Evolutionary conservation across 805 yeast species (phyloP).

Genomic region (Yarrowia yakushimensis): DNA sequence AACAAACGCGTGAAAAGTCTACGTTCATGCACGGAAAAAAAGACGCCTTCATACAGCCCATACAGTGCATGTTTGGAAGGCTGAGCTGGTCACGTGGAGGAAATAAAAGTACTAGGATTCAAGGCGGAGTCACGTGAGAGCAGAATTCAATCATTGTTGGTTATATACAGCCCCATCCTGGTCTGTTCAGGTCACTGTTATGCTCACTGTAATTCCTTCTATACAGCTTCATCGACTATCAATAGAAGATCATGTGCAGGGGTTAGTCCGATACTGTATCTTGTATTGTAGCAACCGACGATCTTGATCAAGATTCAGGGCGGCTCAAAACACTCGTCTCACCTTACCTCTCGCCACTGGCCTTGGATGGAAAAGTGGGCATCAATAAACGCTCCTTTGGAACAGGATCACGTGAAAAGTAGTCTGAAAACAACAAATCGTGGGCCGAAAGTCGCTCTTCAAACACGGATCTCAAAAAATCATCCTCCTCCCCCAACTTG

Average conservation of each 20-base stretch:
- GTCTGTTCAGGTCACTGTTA: too few species aligned
- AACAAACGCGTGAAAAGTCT: conserved; percentile 8
- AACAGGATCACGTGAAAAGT: background rate
- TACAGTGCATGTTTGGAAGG: conserved; percentile 13
- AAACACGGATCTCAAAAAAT: background rate
- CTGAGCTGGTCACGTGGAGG: background rate
- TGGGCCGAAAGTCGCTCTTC: background rate
- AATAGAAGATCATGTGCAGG: too few species aligned
- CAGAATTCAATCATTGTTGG: too few species aligned
- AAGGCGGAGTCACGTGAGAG: background rate
- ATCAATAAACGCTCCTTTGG: conserved; percentile 2
- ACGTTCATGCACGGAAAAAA: background rate
- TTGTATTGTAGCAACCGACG: too few species aligned
- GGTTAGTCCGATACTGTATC: too few species aligned
- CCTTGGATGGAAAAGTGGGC: conserved; percentile 12
- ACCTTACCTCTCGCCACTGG: background rate
- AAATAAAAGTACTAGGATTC: too few species aligned
- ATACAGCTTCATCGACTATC: too few species aligned
- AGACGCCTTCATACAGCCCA: background rate
- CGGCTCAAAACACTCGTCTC: too few species aligned
- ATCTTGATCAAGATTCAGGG: too few species aligned
- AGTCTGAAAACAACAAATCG: background rate
- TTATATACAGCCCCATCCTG: too few species aligned
- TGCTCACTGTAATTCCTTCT: too few species aligned
- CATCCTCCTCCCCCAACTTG: background rate